Conservation (phyloP, 192 early-diverging fungal genomes). For the Podila clonocystis region DNA sequence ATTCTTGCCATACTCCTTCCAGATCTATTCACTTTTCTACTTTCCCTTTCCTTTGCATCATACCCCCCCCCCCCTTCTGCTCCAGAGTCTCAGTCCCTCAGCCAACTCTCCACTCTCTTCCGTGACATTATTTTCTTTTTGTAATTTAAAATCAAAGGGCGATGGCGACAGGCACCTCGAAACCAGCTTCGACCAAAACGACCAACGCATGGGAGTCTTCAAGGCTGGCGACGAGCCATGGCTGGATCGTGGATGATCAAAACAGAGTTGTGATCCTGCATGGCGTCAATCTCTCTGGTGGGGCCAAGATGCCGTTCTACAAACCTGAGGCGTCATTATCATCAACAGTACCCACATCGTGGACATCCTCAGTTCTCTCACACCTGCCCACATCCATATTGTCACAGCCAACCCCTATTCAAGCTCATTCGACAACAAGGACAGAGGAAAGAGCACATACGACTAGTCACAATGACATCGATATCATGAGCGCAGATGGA, state of each 20-base stretch:
- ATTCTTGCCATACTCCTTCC: not conserved
- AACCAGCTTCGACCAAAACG: constrained; percentile 13
- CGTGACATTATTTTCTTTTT: not conserved
- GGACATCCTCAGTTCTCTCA: not conserved
- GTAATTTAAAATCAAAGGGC: not conserved
- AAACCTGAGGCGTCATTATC: constrained; percentile 6
- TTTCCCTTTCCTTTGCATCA: not conserved
- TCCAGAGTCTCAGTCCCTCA: not conserved
- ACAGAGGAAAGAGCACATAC: not conserved
- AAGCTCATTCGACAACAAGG: not conserved
- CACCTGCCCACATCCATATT: too few relatives aligned
- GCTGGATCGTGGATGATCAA: constrained; percentile 60
- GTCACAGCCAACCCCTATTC: not conserved
- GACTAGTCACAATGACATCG: not conserved
- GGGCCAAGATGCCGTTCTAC: constrained; percentile 63
- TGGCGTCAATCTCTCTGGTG: constrained; percentile 64
- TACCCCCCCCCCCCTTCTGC: not conserved
- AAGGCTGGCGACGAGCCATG: constrained; percentile 22
- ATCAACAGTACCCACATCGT: not conserved
- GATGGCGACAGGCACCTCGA: not conserved
- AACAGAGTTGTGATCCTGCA: constrained; percentile 61
- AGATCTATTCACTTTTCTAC: not conserved
- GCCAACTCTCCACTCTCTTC: not conserved
- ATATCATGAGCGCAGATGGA: constrained; percentile 2
- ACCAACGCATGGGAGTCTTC: constrained; percentile 40